Evolutionary conservation across 2,329 filamentous ascomycete species (phyloP).

Genomic region (Penicillium sp.): DNA sequence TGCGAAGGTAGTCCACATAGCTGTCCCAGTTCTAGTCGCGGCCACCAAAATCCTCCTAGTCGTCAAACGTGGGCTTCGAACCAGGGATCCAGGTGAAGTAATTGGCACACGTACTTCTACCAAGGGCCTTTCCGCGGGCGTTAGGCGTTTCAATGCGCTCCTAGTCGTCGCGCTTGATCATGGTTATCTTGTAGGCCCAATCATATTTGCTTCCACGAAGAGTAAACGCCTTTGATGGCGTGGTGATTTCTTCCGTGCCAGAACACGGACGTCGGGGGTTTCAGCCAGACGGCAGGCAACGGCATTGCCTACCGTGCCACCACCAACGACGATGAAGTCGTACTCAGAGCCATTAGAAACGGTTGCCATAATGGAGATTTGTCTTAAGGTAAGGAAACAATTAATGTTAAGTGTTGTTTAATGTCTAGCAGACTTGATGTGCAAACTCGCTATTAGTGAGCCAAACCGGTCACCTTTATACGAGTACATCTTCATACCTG

Average conservation of each 20-base stretch:
- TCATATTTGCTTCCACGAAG: slow-evolving; percentile 54
- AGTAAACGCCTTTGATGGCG: slow-evolving; percentile 57
- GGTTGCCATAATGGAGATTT: background rate
- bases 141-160: too few relatives aligned
- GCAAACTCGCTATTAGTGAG: too few relatives aligned
- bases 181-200: too few relatives aligned
- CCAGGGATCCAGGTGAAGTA: slow-evolving; percentile 66
- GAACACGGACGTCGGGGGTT: slow-evolving; percentile 7
- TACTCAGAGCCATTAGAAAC: slow-evolving; percentile 1
- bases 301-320: slow-evolving; percentile 30
- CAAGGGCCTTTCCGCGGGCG: too few relatives aligned
- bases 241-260: slow-evolving; percentile 53
- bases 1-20: slow-evolving; percentile 53
- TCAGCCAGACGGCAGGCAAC: slow-evolving; percentile 13
- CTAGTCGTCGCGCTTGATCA: too few relatives aligned
- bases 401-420: too few relatives aligned
- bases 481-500: too few relatives aligned
- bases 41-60: slow-evolving; percentile 49
- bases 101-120: slow-evolving; percentile 44
- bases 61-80: slow-evolving; percentile 57
- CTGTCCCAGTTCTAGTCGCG: slow-evolving; percentile 58
- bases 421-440: too few relatives aligned
- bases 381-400: too few relatives aligned
- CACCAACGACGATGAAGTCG: slow-evolving; percentile 13
- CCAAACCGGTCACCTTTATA: too few relatives aligned